Evolutionary conservation across 1,284 basidiomycete species (phyloP).

Genomic region (Austropuccinia psidii): DNA sequence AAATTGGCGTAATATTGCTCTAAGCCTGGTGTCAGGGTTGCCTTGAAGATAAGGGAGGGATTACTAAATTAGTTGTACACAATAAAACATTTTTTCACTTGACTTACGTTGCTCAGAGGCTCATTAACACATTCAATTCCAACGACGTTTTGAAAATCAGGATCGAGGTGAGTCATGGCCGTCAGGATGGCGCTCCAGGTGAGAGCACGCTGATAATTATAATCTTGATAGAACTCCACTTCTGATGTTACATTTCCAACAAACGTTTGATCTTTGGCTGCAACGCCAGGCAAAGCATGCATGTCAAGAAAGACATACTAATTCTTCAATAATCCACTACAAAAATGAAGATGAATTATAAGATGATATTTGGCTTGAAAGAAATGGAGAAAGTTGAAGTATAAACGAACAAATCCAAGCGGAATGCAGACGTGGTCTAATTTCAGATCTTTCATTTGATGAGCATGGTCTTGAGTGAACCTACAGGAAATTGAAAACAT

Average conservation of each 20-base stretch:
- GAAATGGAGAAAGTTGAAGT: background rate
- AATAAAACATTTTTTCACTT: no score
- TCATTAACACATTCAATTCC: slow-evolving; percentile 68
- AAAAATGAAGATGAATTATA: background rate
- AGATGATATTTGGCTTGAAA: background rate
- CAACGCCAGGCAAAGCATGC: slow-evolving; percentile 66
- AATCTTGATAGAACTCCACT: slow-evolving; percentile 63
- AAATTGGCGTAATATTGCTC: slow-evolving; percentile 61
- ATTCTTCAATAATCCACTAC: slow-evolving; percentile 61
- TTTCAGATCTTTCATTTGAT: slow-evolving; percentile 53
- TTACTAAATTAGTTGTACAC: no score
- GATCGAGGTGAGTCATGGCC: slow-evolving; percentile 59
- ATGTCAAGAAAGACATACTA: slow-evolving; percentile 52
- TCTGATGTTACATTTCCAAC: slow-evolving; percentile 61
- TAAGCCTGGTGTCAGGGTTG: slow-evolving; percentile 27
- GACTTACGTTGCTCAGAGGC: slow-evolving; percentile 48
- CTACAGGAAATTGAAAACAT: no score
- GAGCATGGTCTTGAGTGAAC: slow-evolving; percentile 61
- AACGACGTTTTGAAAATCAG: slow-evolving; percentile 60
- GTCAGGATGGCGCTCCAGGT: slow-evolving; percentile 72
- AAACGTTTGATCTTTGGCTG: slow-evolving; percentile 57
- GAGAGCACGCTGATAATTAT: slow-evolving; percentile 65
- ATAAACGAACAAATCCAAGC: slow-evolving; percentile 55
- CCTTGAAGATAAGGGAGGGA: no score
- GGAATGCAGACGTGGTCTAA: slow-evolving; percentile 71